These are phyloP conservation scores for Leavenworthia alabamica DNA, from an alignment of 345 rosid genomes.

Conservation along the genomic window DNA sequence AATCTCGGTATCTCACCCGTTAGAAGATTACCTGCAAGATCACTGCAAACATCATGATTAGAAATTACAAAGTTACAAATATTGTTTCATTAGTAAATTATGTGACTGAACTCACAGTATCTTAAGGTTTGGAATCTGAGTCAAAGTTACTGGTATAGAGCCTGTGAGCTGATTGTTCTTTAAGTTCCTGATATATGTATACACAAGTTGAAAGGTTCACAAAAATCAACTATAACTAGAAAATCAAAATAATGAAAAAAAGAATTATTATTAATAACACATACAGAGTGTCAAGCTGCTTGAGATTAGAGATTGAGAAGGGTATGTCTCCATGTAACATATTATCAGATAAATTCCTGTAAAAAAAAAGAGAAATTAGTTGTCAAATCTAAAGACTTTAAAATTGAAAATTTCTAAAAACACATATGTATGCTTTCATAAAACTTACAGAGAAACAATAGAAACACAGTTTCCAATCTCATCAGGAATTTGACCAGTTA, in stretches of 20 bases:
- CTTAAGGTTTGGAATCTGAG: conserved; percentile 84
- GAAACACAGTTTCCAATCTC: conserved; percentile 84
- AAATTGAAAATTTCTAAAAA: too few relatives aligned
- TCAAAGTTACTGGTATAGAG: conserved; percentile 82
- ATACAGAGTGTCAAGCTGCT: conserved; percentile 64
- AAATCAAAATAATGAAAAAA: too few relatives aligned
- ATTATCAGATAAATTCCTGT: conserved; percentile 77
- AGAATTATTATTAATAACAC: background rate
- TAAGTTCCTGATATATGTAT: conserved; percentile 46
- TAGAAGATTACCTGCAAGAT: conserved; percentile 79
- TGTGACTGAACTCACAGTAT: conserved; percentile 65
- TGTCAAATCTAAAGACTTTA: too few relatives aligned
- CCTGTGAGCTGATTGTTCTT: conserved; percentile 81
- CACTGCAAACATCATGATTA: conserved; percentile 36
- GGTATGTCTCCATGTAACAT: conserved; percentile 76
- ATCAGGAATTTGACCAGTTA: conserved; percentile 85
- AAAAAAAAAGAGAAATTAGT: background rate
- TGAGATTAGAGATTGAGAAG: conserved; percentile 76
- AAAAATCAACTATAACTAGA: too few relatives aligned
- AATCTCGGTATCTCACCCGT: conserved; percentile 83
- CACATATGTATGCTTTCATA: too few relatives aligned
- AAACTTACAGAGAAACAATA: conserved; percentile 53
- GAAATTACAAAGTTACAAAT: background rate
- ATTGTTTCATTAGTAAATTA: background rate
- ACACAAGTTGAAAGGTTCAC: background rate